A percentile compares a stretch with the other conserved stretches of the same genome.
Evolutionary conservation across 106 monocot species (phyloP).

Genomic region (Dendrobium nobile): DNA sequence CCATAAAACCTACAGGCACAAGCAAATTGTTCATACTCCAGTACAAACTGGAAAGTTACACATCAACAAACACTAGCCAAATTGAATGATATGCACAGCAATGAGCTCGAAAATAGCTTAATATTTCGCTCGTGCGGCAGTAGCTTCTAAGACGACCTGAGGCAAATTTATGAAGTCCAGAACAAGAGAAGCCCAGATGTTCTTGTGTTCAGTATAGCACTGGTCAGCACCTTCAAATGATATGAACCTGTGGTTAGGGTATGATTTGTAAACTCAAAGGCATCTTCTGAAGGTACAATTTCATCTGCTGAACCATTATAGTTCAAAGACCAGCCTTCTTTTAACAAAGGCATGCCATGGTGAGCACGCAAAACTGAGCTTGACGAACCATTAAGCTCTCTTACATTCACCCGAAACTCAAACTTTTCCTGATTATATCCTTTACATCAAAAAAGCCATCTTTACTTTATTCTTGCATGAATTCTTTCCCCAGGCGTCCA

Average conservation of each 20-base stretch:
- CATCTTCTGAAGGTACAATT: constrained; percentile 51
- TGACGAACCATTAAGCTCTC: constrained; percentile 69
- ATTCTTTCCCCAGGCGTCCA: too few species aligned
- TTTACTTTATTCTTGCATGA: too few species aligned
- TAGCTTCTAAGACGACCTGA: constrained; percentile 3
- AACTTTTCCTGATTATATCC: constrained; percentile 56
- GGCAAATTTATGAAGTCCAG: constrained; percentile 47
- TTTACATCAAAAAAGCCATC: too few species aligned
- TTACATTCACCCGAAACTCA: constrained; percentile 57
- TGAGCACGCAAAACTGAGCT: constrained; percentile 56
- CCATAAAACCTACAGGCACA: too few species aligned
- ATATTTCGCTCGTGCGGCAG: background rate
- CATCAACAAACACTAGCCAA: background rate
- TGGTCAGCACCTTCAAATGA: constrained; percentile 72
- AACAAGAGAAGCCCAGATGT: constrained; percentile 39
- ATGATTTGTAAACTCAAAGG: constrained; percentile 45
- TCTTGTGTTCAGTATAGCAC: constrained; percentile 34
- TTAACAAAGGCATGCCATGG: constrained; percentile 50
- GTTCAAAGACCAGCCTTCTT: constrained; percentile 62
- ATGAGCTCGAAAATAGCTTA: background rate
- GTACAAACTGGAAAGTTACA: background rate
- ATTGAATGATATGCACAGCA: background rate
- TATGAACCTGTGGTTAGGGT: constrained; percentile 46
- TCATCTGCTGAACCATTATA: constrained; percentile 73
- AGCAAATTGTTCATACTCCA: too few species aligned